Evolutionary conservation across 176 grass and related monocot species (phyloP).

Genomic region (Puya raimondii): DNA sequence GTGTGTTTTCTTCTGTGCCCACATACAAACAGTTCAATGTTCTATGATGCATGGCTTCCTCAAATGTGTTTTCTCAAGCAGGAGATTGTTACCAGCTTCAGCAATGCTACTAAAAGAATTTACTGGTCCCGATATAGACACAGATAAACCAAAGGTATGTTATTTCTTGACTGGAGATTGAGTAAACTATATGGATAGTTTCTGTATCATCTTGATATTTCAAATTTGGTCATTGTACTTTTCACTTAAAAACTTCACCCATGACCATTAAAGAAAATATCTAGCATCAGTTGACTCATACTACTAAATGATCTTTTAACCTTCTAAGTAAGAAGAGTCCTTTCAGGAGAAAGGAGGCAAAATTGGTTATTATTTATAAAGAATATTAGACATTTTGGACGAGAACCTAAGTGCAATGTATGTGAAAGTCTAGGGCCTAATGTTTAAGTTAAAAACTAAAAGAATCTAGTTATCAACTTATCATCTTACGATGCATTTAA

Average conservation of each 20-base stretch:
- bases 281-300: no score
- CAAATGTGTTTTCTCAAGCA: conserved; percentile 16
- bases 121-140: conserved; percentile 16
- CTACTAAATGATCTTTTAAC: no score
- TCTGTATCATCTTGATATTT: neutral
- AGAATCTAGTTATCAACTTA: no score
- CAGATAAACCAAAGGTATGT: conserved; percentile 25
- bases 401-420: no score
- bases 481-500: no score
- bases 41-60: neutral
- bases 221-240: neutral
- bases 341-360: no score
- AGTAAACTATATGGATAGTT: neutral
- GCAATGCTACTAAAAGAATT: conserved; percentile 54
- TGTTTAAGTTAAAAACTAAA: no score
- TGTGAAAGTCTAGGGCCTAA: no score
- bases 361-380: no score
- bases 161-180: neutral
- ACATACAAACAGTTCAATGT: neutral
- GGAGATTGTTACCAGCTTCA: conserved; percentile 40
- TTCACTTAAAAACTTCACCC: neutral
- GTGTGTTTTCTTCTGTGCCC: neutral
- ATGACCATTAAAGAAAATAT: no score
- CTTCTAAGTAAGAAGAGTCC: no score
- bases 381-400: no score